These are phyloP conservation scores for Vaccinium macrocarpon DNA, from an alignment of 148 eudicot species.

Conservation along the genomic window DNA sequence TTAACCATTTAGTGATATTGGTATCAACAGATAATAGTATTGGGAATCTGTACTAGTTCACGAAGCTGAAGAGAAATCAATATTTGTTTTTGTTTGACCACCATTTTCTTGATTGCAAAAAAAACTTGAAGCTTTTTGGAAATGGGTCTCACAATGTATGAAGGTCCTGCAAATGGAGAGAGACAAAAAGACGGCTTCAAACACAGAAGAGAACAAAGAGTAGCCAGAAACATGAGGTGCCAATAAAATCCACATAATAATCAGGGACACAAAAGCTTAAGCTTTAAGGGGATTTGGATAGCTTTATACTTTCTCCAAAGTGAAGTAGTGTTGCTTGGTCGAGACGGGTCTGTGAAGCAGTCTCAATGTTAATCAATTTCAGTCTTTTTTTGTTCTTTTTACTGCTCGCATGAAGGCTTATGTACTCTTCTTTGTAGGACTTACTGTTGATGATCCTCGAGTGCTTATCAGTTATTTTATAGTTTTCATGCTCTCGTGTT, in stretches of 20 bases:
- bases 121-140: background rate
- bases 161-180: slow-evolving; percentile 8
- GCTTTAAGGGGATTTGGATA: background rate
- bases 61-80: background rate
- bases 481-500: slow-evolving; percentile 81
- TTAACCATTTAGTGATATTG: background rate
- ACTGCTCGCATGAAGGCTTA: slow-evolving; percentile 5
- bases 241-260: background rate
- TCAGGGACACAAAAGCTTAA: background rate
- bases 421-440: slow-evolving; percentile 43
- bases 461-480: slow-evolving; percentile 77
- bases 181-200: background rate
- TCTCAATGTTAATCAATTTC: slow-evolving; percentile 2
- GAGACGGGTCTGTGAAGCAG: background rate
- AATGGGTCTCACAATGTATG: background rate
- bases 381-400: background rate
- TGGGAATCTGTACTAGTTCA: background rate
- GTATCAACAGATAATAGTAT: background rate
- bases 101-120: background rate
- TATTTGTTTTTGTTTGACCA: background rate
- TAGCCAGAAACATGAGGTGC: background rate
- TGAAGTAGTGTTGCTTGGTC: background rate
- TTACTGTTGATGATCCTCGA: slow-evolving; percentile 86
- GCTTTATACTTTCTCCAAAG: background rate
- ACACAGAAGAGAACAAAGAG: background rate